These are phyloP conservation scores for Solanum phureja DNA, from an alignment of 257 asterid species.

Conservation along the genomic window DNA sequence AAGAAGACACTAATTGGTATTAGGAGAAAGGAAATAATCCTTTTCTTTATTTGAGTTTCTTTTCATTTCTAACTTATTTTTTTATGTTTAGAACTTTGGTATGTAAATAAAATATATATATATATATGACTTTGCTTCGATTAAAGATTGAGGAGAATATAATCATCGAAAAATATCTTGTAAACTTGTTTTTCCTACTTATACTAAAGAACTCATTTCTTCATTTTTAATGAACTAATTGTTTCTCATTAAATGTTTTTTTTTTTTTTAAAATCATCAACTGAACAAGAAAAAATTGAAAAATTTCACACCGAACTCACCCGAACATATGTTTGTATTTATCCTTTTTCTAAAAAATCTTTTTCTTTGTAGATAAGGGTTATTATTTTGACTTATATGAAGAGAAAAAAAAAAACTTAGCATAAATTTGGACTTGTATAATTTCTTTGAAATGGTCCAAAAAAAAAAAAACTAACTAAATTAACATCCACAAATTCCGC, in stretches of 20 bases:
- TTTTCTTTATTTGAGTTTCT: too few species aligned
- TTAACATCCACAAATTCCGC: not conserved
- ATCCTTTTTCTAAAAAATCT: not conserved
- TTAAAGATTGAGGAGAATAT: too few species aligned
- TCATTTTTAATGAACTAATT: not conserved
- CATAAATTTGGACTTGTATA: not conserved
- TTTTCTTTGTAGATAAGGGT: not conserved
- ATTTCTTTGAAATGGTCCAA: not conserved
- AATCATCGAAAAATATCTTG: too few species aligned
- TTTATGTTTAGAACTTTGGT: too few species aligned
- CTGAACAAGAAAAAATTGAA: too few species aligned
- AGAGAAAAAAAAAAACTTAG: not conserved
- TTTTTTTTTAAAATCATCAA: too few species aligned
- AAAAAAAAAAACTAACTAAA: not conserved
- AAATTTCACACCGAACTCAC: not conserved
- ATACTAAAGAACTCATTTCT: not conserved
- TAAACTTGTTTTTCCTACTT: too few species aligned
- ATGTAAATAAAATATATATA: too few species aligned
- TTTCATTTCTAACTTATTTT: too few species aligned
- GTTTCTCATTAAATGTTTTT: not conserved
- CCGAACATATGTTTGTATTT: not conserved
- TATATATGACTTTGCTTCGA: too few species aligned
- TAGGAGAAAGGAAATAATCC: too few species aligned
- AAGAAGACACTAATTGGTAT: too few species aligned
- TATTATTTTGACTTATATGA: not conserved